Evolutionary conservation across 306 rosid species (phyloP).

Genomic region (Ochetophila trinervis): DNA sequence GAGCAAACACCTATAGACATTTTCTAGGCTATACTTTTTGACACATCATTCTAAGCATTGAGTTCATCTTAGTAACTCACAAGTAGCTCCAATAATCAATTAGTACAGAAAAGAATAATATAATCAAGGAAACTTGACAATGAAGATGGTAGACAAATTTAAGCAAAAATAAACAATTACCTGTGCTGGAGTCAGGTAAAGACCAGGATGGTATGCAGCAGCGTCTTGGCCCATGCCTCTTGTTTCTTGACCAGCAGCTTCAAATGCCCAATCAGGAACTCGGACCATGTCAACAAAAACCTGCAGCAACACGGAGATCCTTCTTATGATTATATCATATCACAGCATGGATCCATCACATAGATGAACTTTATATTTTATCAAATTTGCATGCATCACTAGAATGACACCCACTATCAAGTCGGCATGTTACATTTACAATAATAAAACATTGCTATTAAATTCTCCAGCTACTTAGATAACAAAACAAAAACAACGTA

Average conservation of each 20-base stretch:
- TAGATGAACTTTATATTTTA: not conserved
- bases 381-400: not conserved
- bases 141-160: not conserved
- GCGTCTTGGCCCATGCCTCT: constrained; percentile 96
- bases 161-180: constrained; percentile 32
- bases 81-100: not conserved
- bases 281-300: constrained; percentile 93
- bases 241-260: constrained; percentile 96
- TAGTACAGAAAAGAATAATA: not conserved
- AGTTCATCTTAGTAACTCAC: not conserved
- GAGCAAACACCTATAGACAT: constrained; percentile 7
- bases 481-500: not conserved
- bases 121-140: not conserved
- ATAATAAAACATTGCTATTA: not conserved
- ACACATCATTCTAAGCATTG: constrained; percentile 10
- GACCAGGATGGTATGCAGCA: constrained; percentile 86
- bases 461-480: not conserved
- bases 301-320: constrained; percentile 41
- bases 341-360: not conserved
- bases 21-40: constrained; percentile 12
- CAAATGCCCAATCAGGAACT: constrained; percentile 99
- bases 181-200: constrained; percentile 97
- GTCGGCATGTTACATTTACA: not conserved
- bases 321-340: constrained; percentile 15
- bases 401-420: not conserved